These are phyloP conservation scores for Colletotrichum sp. DNA, from an alignment of 2,329 filamentous ascomycete genomes.

Conservation along the genomic window DNA sequence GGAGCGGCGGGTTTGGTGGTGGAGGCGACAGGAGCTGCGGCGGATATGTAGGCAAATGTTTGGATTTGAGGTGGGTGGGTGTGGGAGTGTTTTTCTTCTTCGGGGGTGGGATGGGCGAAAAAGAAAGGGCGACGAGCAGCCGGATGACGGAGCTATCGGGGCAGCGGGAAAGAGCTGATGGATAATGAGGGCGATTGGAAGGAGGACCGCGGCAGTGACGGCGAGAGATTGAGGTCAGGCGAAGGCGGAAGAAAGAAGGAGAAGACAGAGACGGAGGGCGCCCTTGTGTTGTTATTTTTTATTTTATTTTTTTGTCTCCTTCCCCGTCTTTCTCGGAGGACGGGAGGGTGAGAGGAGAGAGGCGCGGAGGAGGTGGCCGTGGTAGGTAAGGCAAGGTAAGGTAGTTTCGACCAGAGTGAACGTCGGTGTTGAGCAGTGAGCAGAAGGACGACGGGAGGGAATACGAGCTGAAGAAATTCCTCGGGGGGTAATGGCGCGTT, in stretches of 20 bases:
- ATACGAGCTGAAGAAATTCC: constrained; percentile 24
- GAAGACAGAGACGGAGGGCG: neutral
- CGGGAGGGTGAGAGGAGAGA: neutral
- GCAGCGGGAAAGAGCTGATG: neutral
- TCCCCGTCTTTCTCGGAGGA: neutral
- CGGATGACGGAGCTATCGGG: neutral
- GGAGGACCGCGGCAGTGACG: neutral
- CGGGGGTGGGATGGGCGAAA: neutral
- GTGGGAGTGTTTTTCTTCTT: neutral
- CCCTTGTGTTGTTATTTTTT: neutral
- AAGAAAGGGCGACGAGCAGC: neutral
- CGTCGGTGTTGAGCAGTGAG: neutral
- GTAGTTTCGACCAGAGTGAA: neutral
- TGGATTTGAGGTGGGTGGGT: neutral
- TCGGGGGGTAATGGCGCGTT: neutral
- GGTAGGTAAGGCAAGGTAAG: neutral
- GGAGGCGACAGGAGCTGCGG: neutral
- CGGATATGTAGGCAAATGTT: neutral
- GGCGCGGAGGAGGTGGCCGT: neutral
- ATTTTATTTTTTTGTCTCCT: neutral
- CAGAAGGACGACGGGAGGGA: neutral
- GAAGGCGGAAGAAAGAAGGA: neutral
- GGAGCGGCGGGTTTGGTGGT: neutral
- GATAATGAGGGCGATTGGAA: neutral
- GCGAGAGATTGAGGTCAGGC: neutral